Evolutionary conservation across 192 early-diverging fungal species (phyloP).

Genomic region (Mortierella claussenii): DNA sequence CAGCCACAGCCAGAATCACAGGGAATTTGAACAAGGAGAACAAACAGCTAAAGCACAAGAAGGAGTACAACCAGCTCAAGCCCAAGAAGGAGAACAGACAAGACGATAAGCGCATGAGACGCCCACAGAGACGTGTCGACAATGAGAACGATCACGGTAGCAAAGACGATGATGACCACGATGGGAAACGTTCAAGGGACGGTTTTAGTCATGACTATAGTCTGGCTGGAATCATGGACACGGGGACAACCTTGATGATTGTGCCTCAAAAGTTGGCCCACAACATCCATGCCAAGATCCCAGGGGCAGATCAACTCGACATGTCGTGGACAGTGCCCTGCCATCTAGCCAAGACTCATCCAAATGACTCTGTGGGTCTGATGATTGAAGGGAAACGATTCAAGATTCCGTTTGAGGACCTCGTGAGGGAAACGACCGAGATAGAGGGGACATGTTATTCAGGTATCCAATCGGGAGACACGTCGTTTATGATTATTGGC

Average conservation of each 20-base stretch:
- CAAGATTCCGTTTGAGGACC: constrained; percentile 34
- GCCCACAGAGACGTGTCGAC: no score
- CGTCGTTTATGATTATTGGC: constrained; percentile 64
- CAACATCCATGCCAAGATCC: constrained; percentile 15
- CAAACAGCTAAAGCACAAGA: not conserved
- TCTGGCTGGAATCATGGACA: constrained; percentile 55
- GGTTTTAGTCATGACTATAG: no score
- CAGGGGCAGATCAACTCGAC: constrained; percentile 4
- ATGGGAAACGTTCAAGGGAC: no score
- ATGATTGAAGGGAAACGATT: constrained; percentile 30
- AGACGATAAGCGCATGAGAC: no score
- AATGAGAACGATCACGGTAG: no score
- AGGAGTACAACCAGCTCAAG: no score
- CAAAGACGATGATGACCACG: no score
- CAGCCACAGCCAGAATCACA: not conserved
- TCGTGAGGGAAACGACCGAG: constrained; percentile 16
- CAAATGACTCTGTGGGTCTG: not conserved
- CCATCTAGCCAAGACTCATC: not conserved
- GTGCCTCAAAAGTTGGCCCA: constrained; percentile 14
- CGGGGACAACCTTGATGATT: constrained; percentile 56
- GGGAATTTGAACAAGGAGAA: not conserved
- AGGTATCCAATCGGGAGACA: constrained; percentile 33
- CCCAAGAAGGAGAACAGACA: not conserved
- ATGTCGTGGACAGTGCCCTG: constrained; percentile 35
- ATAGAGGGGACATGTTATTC: constrained; percentile 16